Base-by-base conservation (phyloP, 306 rosid species). In the Rosa persica region DNA sequence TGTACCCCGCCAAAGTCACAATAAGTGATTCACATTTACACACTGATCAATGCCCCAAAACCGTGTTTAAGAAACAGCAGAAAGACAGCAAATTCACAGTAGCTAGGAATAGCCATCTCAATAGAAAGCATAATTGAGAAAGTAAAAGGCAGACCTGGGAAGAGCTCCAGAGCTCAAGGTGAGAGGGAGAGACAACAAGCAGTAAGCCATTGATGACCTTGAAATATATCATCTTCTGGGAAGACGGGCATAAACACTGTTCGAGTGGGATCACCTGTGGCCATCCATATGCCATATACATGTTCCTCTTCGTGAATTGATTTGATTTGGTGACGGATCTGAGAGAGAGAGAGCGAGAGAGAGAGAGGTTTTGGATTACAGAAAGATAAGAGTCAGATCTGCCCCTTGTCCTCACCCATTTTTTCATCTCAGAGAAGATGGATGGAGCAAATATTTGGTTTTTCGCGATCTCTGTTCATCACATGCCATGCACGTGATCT, bases 241-340 rank as follows among this genome's bases (percentile, higher is more conserved):
- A 70, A 77, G 98, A 92, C 30, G 97, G 90, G 71, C 80, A 86
- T 2, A 84, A 76, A 65, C 92, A 91, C 68, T 87, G 89, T 71
- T 89, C 96, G 0, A 95, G 88, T 71, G 97, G 97, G 83, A 95
- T 89, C 80, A 92, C 93, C 93, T 95, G 98, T 27, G 98, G 98
- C 98, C 98, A 95, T 78, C 98, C 98, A 82, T 95, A 95, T n/a
- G 98, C 88, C 98, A 92, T 89, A 86, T 92, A 91, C 98, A 95
- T 93, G 52, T 20, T 81, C 74, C 62, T 52, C 30, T 52, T 48
- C 23, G 43, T 42, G 44, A 42, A 42, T 42, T 42, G 44, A 42
- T 5, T 39, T 39, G 42, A 39, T 1, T 42, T 68, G 49, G 60
- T 49, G 38, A 22, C 79, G 78, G 89, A 93, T 90, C 90, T 76